Evolutionary conservation across 2,329 filamentous ascomycete species (phyloP), one percentile per base, ranked within the genome.

Genomic region (Periglandula ipomoeae): DNA sequence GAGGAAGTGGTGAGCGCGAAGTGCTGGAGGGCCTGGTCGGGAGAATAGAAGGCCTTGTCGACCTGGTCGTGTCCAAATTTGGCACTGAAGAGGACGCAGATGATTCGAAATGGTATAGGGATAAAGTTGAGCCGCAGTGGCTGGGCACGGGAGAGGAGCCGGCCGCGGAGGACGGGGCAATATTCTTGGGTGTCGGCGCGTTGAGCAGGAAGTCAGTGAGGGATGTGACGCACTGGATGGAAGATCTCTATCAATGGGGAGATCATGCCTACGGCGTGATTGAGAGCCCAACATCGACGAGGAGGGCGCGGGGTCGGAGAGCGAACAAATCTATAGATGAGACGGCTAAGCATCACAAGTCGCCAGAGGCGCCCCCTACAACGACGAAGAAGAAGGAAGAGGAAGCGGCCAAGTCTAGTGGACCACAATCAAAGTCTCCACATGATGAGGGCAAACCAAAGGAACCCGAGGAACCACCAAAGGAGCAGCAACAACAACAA

Each of bases 1-100:
- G 89, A 64, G 91, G 91, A 4, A 96, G 91, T 62, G 89, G 89
- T 27, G 91, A 97, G 69, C 77, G 91, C 58, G 91, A 94, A 58
- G 91, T 97, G 0, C 72, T 98, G 1, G 91, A 97, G 65, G 89
- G 89, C n/a, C 81, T 95, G 53, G 81, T 89, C 1, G 76, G 75
- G 9, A 76, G 87, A 48, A 87, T 88, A 22, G 84, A 93, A 46
- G 93, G 93, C 1, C 73, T 98, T 35, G 78, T 95, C 5, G 93
- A 98, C 65, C 66, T 97, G 44, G 73, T 96, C 38, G 89, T 96
- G 3, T 89, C 87, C 39, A 84, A 86, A 56, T 97, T 94, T 64
- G 91, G 89, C 15, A 62, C 68, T n/a, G 62, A 61, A 8, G 65
- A 69, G 15, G 56, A 59, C 4, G 60, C 58, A 7, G 52, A 56